Evolutionary conservation across 768 basidiomycete species (phyloP).

Genomic region (Terana coerulea): DNA sequence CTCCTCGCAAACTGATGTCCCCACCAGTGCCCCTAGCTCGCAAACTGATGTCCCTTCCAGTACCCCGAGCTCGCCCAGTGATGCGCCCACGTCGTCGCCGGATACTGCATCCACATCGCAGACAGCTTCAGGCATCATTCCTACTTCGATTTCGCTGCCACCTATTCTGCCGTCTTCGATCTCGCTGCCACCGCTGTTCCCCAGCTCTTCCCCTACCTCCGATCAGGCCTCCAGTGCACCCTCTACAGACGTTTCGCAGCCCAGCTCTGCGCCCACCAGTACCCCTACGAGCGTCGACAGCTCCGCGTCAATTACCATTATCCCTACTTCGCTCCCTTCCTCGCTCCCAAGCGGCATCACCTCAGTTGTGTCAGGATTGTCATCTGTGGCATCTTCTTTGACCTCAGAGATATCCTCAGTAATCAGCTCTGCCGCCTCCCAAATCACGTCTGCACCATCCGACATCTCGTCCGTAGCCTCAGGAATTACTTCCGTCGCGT

Average conservation of each 20-base stretch:
- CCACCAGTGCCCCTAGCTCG: background rate
- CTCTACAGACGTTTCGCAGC: too few relatives aligned
- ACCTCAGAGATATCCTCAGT: too few relatives aligned
- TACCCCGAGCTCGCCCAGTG: background rate
- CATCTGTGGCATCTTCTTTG: background rate
- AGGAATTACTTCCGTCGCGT: too few relatives aligned
- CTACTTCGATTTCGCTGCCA: background rate
- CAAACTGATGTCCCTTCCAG: background rate
- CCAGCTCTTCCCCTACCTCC: conserved; percentile 3
- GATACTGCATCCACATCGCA: background rate
- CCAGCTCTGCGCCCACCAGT: background rate
- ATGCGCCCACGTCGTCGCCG: background rate
- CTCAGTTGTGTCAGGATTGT: background rate
- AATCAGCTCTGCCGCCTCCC: background rate
- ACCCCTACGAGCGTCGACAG: background rate
- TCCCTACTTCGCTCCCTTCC: background rate
- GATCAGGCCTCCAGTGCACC: conserved; percentile 1
- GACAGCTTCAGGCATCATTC: background rate
- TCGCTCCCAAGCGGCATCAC: too few relatives aligned
- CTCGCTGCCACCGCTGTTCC: background rate
- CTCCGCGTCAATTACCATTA: background rate
- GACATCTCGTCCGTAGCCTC: too few relatives aligned
- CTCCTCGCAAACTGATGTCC: background rate
- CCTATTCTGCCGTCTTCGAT: background rate
- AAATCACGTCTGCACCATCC: background rate